These are phyloP conservation scores for Phialophora chinensis DNA, from an alignment of 2,329 filamentous ascomycete species.

Conservation along the genomic window DNA sequence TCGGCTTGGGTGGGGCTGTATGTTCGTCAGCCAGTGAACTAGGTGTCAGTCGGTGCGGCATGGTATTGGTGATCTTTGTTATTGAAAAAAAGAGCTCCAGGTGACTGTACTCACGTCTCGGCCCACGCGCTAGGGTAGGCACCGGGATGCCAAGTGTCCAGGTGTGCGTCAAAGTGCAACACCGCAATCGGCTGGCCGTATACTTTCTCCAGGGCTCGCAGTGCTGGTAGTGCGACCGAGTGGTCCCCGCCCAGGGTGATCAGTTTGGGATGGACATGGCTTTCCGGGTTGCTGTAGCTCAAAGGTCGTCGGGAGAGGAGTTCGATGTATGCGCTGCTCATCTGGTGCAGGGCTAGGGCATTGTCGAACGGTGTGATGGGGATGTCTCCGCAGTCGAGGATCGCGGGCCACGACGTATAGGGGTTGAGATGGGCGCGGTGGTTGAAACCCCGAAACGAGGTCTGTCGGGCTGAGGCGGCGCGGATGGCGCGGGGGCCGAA, in stretches of 20 bases:
- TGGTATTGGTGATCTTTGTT: no score
- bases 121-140: slow-evolving; percentile 79
- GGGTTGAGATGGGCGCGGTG: slow-evolving; percentile 82
- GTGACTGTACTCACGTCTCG: slow-evolving; percentile 4
- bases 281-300: slow-evolving; percentile 44
- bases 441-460: slow-evolving; percentile 80
- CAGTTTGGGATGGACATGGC: slow-evolving; percentile 55
- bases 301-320: slow-evolving; percentile 58
- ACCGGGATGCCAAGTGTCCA: slow-evolving; percentile 83
- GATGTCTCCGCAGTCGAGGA: slow-evolving; percentile 90
- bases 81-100: no score
- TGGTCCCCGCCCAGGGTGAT: slow-evolving; percentile 77
- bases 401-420: slow-evolving; percentile 76
- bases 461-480: slow-evolving; percentile 80
- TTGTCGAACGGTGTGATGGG: slow-evolving; percentile 89
- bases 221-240: slow-evolving; percentile 70
- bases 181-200: slow-evolving; percentile 70
- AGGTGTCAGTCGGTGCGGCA: no score
- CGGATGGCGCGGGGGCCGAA: slow-evolving; percentile 90
- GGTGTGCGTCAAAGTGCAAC: slow-evolving; percentile 77
- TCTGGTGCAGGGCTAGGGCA: slow-evolving; percentile 77
- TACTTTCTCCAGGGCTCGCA: slow-evolving; percentile 68
- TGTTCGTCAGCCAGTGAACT: background rate
- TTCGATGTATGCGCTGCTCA: slow-evolving; percentile 79
- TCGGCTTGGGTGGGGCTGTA: slow-evolving; percentile 62